Percentiles rank a stretch among this genome's conserved stretches.
These are phyloP conservation scores for Tripterygium wilfordii DNA, from an alignment of 177 flowering plant genomes.

Conservation along the genomic window DNA sequence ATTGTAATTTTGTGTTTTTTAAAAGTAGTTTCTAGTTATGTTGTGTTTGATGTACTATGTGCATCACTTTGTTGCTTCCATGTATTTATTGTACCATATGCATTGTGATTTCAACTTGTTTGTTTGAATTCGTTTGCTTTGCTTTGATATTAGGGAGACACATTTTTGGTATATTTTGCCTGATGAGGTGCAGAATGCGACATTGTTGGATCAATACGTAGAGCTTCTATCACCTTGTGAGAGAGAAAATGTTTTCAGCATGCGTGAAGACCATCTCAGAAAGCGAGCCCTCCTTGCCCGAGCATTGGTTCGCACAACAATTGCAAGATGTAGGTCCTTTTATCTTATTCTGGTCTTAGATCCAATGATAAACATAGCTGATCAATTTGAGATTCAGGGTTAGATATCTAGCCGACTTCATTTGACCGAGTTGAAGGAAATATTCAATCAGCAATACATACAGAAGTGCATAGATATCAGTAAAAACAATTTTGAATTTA, in stretches of 20 bases:
- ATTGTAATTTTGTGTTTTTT: neutral
- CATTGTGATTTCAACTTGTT: neutral
- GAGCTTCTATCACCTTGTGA: conserved; percentile 67
- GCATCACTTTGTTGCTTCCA: neutral
- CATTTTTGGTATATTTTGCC: conserved; percentile 88
- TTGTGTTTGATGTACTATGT: neutral
- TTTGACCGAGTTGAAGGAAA: no score
- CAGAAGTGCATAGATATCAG: no score
- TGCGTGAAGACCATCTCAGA: conserved; percentile 46
- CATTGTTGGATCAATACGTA: conserved; percentile 49
- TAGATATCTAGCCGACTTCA: no score
- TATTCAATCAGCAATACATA: no score
- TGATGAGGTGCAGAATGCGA: conserved; percentile 56
- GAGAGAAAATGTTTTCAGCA: conserved; percentile 41
- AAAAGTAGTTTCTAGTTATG: neutral
- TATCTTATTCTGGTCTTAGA: no score
- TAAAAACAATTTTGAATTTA: no score
- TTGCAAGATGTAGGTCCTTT: conserved; percentile 72
- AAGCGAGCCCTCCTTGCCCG: conserved; percentile 85
- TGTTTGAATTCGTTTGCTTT: neutral
- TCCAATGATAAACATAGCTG: no score
- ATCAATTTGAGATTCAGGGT: no score
- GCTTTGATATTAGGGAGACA: conserved; percentile 63
- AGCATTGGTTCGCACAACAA: conserved; percentile 79
- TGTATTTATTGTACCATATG: neutral